Base-by-base conservation (phyloP, 1,139 yeast species). In the Pneumocystis sp. region DNA sequence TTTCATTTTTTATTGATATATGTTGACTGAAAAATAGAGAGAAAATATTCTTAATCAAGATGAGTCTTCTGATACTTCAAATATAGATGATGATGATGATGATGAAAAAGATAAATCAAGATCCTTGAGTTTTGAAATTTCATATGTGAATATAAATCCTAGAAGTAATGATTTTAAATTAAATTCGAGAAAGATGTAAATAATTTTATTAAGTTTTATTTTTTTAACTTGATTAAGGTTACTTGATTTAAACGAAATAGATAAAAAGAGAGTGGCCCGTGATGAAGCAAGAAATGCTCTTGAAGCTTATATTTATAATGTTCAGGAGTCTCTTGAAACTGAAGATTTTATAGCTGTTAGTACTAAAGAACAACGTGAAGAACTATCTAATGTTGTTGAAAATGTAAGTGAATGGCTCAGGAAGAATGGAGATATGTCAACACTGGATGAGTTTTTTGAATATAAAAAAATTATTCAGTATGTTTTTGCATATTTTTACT, bases 361-460 rank as follows among this genome's bases (percentile, higher is more conserved):
- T n/a, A 66, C 65, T 31, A 65, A 65, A 25, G 66, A 64, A 4
- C 71, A 70, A 50, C 70, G 69, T 8, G 61, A 62, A 39, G 19
- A 62, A 21, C 61, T 67, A 25, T 35, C 64, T 44, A 44, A 61
- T 15, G 50, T 50, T 34, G 67, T 69, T 10, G 64, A 63, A 44
- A 63, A 61, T 6, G 71, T 69, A 15, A 64, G 87, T 64, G 95
- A 87, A 68, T 89, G 96, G 96, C 77, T 89, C 56, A 96, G 89
- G 65, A 84, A 82, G 70, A 91, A 85, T 31, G 82, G 89, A 65
- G 87, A 84, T 66, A 78, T 77, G 40, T 82, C 89, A 0, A 69
- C 79, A 0, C 67, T 80, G 59, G 77, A 77, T n/a, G 81, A 77
- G 10, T 73, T 83, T 61, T 71, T 74, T 62, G 65, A 70, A 56